Evolutionary conservation across 2,329 filamentous ascomycete genomes (phyloP).

Genomic region (Ceratocystis eucalypticola): DNA sequence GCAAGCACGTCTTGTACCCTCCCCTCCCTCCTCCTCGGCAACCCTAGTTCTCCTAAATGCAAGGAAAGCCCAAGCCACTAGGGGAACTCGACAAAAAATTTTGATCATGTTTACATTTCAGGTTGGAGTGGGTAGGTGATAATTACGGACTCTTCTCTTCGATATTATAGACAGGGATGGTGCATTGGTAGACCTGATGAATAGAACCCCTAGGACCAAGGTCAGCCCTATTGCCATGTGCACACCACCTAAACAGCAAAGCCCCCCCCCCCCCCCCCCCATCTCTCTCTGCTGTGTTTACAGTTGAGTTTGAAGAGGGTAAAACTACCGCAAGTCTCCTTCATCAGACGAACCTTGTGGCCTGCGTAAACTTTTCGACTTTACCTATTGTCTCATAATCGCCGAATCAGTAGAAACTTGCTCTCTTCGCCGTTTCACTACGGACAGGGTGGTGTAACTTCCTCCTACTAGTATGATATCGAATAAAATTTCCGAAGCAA

Average conservation of each 20-base stretch:
- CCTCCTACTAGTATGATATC: neutral
- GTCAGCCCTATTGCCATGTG: slow-evolving; percentile 1
- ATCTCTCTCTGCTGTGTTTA: neutral
- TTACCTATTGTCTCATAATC: neutral
- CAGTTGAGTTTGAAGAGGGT: neutral
- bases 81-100: neutral
- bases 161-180: neutral
- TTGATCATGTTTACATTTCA: slow-evolving; percentile 11
- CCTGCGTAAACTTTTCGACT: neutral
- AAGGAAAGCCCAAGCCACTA: neutral
- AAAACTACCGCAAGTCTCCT: neutral
- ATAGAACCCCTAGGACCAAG: neutral
- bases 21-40: neutral
- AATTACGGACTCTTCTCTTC: neutral
- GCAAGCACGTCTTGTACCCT: too few relatives aligned
- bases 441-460: neutral
- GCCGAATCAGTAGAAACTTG: neutral
- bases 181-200: neutral
- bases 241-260: neutral
- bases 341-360: neutral
- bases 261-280: too few relatives aligned
- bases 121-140: neutral
- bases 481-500: too few relatives aligned
- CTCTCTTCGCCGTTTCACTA: neutral
- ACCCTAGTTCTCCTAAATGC: neutral